Evolutionary conservation across 2,329 filamentous ascomycete species (phyloP).

Genomic region (Parasarocladium wereldwijsianum): DNA sequence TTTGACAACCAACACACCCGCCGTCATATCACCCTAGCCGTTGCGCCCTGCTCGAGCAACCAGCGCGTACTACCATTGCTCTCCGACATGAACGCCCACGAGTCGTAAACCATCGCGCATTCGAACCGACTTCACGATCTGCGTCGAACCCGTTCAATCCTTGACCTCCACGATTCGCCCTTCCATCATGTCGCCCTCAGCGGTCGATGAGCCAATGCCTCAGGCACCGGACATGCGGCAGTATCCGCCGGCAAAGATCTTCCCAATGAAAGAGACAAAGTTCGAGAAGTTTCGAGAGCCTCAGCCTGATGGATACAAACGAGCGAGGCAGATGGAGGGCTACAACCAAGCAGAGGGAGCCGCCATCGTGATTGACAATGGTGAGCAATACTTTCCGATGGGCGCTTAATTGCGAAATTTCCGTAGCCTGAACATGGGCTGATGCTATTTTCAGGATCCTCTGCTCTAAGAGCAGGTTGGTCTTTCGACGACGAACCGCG

Average conservation of each 20-base stretch:
- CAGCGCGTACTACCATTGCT: too few species aligned
- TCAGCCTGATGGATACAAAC: constrained; percentile 53
- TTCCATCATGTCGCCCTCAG: constrained; percentile 36
- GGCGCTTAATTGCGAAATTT: too few species aligned
- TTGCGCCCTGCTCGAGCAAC: too few species aligned
- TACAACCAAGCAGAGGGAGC: constrained; percentile 41
- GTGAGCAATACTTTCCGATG: constrained; percentile 42
- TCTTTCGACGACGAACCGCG: constrained; percentile 78
- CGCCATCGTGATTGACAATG: constrained; percentile 97
- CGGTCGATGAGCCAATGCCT: constrained; percentile 25
- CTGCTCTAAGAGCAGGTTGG: constrained; percentile 83
- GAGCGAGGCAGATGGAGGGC: constrained; percentile 50
- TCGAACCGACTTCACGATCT: constrained; percentile 4
- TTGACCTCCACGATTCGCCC: too few species aligned
- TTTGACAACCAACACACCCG: too few species aligned
- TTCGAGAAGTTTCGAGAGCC: constrained; percentile 41
- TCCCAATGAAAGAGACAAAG: constrained; percentile 45
- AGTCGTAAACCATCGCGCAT: constrained; percentile 5
- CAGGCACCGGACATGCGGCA: constrained; percentile 20
- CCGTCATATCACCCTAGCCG: too few species aligned
- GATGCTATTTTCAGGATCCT: constrained; percentile 52
- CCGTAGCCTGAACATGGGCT: neutral
- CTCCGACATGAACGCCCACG: too few species aligned
- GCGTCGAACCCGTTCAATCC: constrained; percentile 5
- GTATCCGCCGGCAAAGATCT: constrained; percentile 40